Evolutionary conservation across 306 rosid genomes (phyloP), one percentile per base, ranked within the genome.

Genomic region (Oemleria cerasiformis): DNA sequence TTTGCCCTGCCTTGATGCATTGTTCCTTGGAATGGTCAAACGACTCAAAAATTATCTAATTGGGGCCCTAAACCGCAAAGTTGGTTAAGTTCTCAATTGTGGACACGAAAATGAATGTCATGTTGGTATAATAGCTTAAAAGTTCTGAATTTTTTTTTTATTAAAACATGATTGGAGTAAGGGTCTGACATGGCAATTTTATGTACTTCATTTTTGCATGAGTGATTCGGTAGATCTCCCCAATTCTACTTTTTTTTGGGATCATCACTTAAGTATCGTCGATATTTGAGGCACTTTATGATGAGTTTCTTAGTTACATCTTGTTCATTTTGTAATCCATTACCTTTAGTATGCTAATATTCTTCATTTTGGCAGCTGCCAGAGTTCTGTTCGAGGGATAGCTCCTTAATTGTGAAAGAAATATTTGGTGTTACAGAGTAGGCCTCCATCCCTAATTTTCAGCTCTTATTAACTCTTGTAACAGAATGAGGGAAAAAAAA

Each of bases 351-450:
- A 40, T 41, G 63, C 63, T 55, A 61, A 41, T 47, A 78, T 34
- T 43, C 39, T 45, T 55, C 58, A 67, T 80, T 60, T 77, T n/a
- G n/a, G 74, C 92, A 94, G 97, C 86, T 91, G 60, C 95, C 91
- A 0, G 97, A 91, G 84, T 87, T 94, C 73, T 88, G 98, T 68
- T 86, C 98, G 25, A 87, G 75, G 64, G 96, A 91, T 76, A 87
- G 91, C 84, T 83, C 98, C 73, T 85, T 94, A 68, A 62, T 85
- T 54, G 87, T 94, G 72, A 94, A 94, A 84, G 97, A 94, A 84
- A 94, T 89, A 63, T 94, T 87, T 66, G 97, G 98, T 36, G 98
- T 91, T 69, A 83, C 98, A 72, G 98, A 91, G 97, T 94, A 89
- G 39, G 96, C 66, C 63, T 80, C 76, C 66, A 63, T 60, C 67